Percentiles rank a stretch among this genome's conserved stretches.
These are phyloP conservation scores for Backusella liffmaniae DNA, from an alignment of 192 early-diverging fungal genomes.

Conservation along the genomic window DNA sequence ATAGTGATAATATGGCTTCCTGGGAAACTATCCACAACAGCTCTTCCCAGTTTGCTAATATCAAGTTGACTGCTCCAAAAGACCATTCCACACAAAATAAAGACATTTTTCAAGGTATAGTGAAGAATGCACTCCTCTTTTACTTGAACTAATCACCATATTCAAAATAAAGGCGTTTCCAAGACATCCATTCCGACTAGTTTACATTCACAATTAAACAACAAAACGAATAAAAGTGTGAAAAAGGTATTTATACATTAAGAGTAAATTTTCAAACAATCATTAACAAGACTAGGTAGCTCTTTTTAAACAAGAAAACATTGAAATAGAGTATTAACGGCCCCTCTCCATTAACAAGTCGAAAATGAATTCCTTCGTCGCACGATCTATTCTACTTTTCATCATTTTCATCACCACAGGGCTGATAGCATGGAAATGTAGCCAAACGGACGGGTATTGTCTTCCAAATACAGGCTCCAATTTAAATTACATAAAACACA, in stretches of 20 bases:
- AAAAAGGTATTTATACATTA: neutral
- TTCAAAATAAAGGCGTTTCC: conserved; percentile 1
- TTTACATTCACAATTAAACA: neutral
- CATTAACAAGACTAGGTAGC: no score
- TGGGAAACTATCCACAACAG: conserved; percentile 8
- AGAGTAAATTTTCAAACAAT: no score
- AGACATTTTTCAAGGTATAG: conserved; percentile 10
- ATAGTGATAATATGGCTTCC: neutral
- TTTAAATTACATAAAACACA: neutral
- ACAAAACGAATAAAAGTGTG: neutral
- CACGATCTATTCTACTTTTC: neutral
- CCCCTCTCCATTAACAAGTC: neutral
- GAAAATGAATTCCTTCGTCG: neutral
- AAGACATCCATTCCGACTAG: neutral
- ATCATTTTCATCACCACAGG: neutral
- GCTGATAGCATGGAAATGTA: neutral
- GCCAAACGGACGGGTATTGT: neutral
- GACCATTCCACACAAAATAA: neutral
- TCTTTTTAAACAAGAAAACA: no score
- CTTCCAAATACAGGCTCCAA: neutral
- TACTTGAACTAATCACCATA: neutral
- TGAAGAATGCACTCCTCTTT: neutral
- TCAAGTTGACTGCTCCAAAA: neutral
- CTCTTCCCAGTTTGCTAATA: neutral
- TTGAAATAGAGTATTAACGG: no score